These are phyloP conservation scores for Chaetomiaceae sp. DNA, from an alignment of 2,329 filamentous ascomycete genomes.

Conservation along the genomic window DNA sequence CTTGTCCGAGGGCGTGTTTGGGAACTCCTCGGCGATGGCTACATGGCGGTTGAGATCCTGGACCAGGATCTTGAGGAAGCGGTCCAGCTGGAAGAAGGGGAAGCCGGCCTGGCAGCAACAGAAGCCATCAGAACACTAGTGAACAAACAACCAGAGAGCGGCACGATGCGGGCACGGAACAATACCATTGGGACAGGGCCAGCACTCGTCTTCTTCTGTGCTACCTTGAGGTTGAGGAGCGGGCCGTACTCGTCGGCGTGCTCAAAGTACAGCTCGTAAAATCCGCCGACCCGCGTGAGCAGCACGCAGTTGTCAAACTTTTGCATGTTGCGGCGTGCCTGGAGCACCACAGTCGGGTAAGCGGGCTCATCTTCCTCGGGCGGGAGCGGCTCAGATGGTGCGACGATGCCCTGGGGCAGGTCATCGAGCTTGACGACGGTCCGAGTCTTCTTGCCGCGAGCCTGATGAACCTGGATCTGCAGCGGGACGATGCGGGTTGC, in stretches of 20 bases:
- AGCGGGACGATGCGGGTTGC: not conserved
- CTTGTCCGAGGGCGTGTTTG: constrained; percentile 65
- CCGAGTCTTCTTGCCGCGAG: constrained; percentile 52
- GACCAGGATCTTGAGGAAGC: constrained; percentile 88
- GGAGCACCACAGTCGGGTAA: constrained; percentile 86
- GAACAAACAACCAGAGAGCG: constrained; percentile 29
- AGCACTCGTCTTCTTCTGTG: constrained; percentile 71
- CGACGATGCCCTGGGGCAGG: constrained; percentile 49
- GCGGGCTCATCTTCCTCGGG: constrained; percentile 41
- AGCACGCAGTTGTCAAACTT: constrained; percentile 88
- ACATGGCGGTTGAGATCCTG: constrained; percentile 88
- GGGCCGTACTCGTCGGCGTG: constrained; percentile 88
- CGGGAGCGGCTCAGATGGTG: constrained; percentile 34
- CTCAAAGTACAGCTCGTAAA: constrained; percentile 97
- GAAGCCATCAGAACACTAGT: constrained; percentile 26
- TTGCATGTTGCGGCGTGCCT: constrained; percentile 83
- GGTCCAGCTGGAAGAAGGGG: constrained; percentile 86
- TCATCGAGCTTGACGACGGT: constrained; percentile 52
- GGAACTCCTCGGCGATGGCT: constrained; percentile 89
- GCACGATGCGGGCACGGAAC: constrained; percentile 12
- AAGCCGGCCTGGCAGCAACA: constrained; percentile 68
- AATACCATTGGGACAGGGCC: constrained; percentile 78
- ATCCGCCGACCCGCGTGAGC: constrained; percentile 86
- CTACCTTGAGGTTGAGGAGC: constrained; percentile 81
- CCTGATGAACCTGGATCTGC: constrained; percentile 20